These are phyloP conservation scores for Myrica gale DNA, from an alignment of 306 rosid genomes.

Conservation along the genomic window DNA sequence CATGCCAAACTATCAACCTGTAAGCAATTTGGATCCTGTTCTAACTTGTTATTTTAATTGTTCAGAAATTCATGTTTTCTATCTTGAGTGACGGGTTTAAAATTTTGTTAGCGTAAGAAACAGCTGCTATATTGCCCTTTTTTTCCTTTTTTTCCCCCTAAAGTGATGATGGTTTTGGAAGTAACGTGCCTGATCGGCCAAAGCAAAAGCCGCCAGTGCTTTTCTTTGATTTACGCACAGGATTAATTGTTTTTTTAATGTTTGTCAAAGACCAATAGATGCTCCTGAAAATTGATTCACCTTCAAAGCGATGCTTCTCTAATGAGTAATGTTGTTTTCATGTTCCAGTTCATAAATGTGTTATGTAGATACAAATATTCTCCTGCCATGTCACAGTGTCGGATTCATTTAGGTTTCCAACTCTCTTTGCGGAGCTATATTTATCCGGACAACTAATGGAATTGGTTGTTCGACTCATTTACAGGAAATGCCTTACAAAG, in stretches of 20 bases:
- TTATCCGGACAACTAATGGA: neutral
- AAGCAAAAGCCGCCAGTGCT: neutral
- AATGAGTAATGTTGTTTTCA: too few relatives aligned
- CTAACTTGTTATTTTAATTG: neutral
- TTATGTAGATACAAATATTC: neutral
- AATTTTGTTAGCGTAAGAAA: neutral
- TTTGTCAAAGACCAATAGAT: neutral
- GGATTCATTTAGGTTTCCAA: neutral
- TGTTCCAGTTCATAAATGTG: neutral
- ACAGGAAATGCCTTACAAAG: slow-evolving; percentile 84
- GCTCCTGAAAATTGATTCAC: too few relatives aligned
- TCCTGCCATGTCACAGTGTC: neutral
- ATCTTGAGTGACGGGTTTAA: neutral
- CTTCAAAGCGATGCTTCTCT: too few relatives aligned
- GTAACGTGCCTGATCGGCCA: neutral
- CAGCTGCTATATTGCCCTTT: neutral
- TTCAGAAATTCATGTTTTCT: neutral
- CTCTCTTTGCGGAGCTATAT: neutral
- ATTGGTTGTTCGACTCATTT: neutral
- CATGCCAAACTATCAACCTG: slow-evolving; percentile 79
- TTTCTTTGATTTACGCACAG: neutral
- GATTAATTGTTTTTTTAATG: neutral
- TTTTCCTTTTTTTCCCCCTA: neutral
- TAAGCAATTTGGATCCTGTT: slow-evolving; percentile 45
- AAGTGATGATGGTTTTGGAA: neutral